These are phyloP conservation scores for Isabelozyma pseudorhagii DNA, from an alignment of 805 yeast species.

Conservation along the genomic window DNA sequence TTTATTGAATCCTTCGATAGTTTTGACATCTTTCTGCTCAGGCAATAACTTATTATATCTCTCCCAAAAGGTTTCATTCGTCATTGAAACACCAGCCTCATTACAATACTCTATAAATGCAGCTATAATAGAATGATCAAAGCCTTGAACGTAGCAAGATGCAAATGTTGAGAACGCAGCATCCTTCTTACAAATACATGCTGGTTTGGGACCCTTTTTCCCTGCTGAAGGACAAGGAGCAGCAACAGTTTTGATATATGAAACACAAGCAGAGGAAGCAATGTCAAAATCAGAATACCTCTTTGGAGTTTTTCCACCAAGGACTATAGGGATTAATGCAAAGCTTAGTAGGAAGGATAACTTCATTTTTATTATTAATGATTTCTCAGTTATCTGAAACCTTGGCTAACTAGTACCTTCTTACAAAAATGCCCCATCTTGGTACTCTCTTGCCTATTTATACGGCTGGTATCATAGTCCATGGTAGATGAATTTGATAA, in stretches of 20 bases:
- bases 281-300: slow-evolving; percentile 1
- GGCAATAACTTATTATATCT: not conserved
- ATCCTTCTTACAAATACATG: not conserved
- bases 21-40: not conserved
- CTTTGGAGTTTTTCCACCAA: not conserved
- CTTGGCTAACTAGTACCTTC: too few relatives aligned
- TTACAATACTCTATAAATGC: not conserved
- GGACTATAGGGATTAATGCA: not conserved
- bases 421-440: too few relatives aligned
- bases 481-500: too few relatives aligned
- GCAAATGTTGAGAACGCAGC: not conserved
- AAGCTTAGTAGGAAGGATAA: not conserved
- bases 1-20: slow-evolving; percentile 1
- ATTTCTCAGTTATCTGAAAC: too few relatives aligned
- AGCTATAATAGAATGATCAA: not conserved
- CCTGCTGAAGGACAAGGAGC: not conserved
- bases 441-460: too few relatives aligned
- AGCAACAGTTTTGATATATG: not conserved
- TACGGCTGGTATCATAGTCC: too few relatives aligned
- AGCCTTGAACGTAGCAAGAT: not conserved
- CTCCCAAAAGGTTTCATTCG: not conserved
- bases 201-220: not conserved
- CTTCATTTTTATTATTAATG: not conserved
- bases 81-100: not conserved
- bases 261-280: not conserved